Percentiles rank a stretch among this genome's conserved stretches.
phyloP scores from a whole-genome alignment of 768 basidiomycete species.

The Kondoa malvinella region DNA sequence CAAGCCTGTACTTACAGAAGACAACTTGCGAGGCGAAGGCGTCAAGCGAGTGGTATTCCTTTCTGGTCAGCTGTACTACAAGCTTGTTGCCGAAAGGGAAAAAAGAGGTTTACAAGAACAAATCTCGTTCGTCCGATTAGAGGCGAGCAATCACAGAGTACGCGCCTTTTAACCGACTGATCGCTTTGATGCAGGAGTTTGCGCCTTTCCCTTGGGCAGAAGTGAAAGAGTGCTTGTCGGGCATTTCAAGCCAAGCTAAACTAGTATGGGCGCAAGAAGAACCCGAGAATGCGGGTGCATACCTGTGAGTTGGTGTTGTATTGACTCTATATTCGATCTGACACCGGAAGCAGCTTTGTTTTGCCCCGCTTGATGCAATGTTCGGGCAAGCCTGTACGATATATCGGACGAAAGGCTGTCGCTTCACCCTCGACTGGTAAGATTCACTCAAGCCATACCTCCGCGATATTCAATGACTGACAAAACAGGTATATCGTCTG shows the following conservation, averaged over 20 bases:
- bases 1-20: background rate
- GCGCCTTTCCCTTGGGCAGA: slow-evolving; percentile 65
- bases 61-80: slow-evolving; percentile 76
- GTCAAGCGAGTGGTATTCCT: slow-evolving; percentile 55
- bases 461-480: no score
- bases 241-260: slow-evolving; percentile 36
- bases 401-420: background rate
- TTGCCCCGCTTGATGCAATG: background rate
- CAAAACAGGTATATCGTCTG: background rate
- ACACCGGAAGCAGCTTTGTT: background rate
- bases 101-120: slow-evolving; percentile 36
- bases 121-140: slow-evolving; percentile 20
- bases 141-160: slow-evolving; percentile 10
- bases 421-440: background rate
- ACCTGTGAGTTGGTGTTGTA: slow-evolving; percentile 41
- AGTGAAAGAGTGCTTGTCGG: slow-evolving; percentile 38
- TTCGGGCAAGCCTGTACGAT: background rate
- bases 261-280: slow-evolving; percentile 70
- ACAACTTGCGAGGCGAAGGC: slow-evolving; percentile 44
- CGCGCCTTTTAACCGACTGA: background rate
- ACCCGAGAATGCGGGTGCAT: slow-evolving; percentile 72
- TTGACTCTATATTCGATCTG: background rate
- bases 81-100: slow-evolving; percentile 54
- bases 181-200: slow-evolving; percentile 61
- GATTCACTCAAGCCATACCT: no score